A percentile compares a stretch with the other conserved stretches of the same genome.
These are phyloP conservation scores for Taphrina confusa DNA, from an alignment of 1,139 yeast species.

Conservation along the genomic window DNA sequence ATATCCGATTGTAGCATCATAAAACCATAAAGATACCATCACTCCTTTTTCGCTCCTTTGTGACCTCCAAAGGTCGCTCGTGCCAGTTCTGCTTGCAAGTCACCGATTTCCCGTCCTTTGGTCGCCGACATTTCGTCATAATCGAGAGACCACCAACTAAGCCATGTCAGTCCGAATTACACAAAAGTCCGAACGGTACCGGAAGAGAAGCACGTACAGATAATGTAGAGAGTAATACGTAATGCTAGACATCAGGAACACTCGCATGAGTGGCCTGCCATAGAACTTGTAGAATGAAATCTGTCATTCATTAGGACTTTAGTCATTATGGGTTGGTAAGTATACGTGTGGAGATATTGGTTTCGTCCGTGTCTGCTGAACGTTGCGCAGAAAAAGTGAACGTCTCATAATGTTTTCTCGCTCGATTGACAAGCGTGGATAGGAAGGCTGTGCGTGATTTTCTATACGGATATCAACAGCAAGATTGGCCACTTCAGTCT, in stretches of 20 bases:
- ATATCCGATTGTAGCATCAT: too few relatives aligned
- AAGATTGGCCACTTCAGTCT: too few relatives aligned
- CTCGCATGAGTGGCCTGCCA: constrained; percentile 28
- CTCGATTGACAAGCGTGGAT: too few relatives aligned
- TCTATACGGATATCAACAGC: too few relatives aligned
- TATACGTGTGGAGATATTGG: constrained; percentile 11
- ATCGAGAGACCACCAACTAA: constrained; percentile 30
- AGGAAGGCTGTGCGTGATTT: too few relatives aligned
- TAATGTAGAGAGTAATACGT: constrained; percentile 31
- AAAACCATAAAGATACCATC: not conserved
- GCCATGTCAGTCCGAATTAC: not conserved
- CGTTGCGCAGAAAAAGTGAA: not conserved
- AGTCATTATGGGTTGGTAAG: not conserved
- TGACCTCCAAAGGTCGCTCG: constrained; percentile 3
- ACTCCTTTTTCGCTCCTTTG: not conserved
- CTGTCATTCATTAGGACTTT: not conserved
- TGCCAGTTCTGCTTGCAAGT: constrained; percentile 19
- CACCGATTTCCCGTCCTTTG: constrained; percentile 12
- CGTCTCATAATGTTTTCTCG: not conserved
- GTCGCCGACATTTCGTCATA: constrained; percentile 28
- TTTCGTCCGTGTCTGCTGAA: not conserved
- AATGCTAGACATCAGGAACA: constrained; percentile 31
- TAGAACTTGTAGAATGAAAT: constrained; percentile 28
- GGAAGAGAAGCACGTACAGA: not conserved
- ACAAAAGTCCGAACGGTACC: too few relatives aligned